Percentiles rank a stretch among this genome's conserved stretches.
Evolutionary conservation across 805 yeast species (phyloP).

Genomic region (Ogataea trehalophila): DNA sequence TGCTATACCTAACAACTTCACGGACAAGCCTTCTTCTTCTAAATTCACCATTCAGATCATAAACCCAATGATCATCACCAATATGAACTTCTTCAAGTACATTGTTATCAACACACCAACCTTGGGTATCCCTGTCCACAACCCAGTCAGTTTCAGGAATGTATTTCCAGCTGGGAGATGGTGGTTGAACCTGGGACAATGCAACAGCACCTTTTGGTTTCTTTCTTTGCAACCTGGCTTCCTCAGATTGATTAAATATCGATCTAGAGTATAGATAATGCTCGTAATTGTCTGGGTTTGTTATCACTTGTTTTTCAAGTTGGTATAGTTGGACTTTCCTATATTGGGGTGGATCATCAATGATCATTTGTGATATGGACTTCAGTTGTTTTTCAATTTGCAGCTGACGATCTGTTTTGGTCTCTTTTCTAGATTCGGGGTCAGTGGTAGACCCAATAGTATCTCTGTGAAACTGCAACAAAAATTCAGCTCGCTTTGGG

Average conservation of each 20-base stretch:
- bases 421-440: constrained; percentile 25
- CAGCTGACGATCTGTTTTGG: neutral
- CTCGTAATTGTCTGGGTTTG: constrained; percentile 53
- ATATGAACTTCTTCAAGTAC: constrained; percentile 28
- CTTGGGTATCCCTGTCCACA: constrained; percentile 47
- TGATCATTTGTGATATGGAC: constrained; percentile 35
- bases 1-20: constrained; percentile 44
- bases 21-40: constrained; percentile 56
- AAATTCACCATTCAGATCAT: constrained; percentile 43
- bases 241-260: constrained; percentile 49
- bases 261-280: constrained; percentile 51
- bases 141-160: constrained; percentile 59
- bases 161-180: constrained; percentile 64
- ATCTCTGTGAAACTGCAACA: constrained; percentile 7
- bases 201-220: constrained; percentile 62
- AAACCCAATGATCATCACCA: constrained; percentile 43
- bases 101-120: constrained; percentile 49
- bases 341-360: constrained; percentile 64
- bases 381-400: constrained; percentile 3
- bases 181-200: constrained; percentile 57
- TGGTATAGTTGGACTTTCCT: constrained; percentile 74
- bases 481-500: constrained; percentile 40
- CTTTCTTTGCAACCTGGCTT: constrained; percentile 40
- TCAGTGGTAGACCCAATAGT: too few species aligned
- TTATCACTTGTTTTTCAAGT: constrained; percentile 58